Percentiles rank a stretch among this genome's conserved stretches.
phyloP scores from a whole-genome alignment of 345 rosid species.

The Hevea brasiliensis region DNA sequence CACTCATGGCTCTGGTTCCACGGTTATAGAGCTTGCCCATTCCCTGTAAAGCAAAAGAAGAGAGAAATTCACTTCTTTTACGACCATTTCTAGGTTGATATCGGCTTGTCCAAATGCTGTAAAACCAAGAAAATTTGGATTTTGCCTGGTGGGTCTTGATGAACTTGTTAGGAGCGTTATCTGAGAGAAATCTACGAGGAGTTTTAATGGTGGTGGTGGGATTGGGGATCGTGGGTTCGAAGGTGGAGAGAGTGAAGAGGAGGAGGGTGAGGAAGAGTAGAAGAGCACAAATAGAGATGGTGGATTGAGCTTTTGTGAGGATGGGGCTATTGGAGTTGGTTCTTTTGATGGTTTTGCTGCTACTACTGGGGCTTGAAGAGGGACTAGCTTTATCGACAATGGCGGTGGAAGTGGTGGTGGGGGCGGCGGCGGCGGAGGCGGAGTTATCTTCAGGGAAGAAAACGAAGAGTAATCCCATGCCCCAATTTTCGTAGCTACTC shows the following conservation, averaged over 20 bases:
- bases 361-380: constrained; percentile 2
- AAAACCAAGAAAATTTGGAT: constrained; percentile 3
- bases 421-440: not conserved
- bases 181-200: constrained; percentile 28
- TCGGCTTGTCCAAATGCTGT: not conserved
- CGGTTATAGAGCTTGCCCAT: constrained; percentile 63
- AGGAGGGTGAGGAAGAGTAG: constrained; percentile 68
- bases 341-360: constrained; percentile 26
- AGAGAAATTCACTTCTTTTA: not conserved
- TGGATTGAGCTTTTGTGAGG: constrained; percentile 70
- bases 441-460: constrained; percentile 64
- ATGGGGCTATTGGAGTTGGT: constrained; percentile 48
- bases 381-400: constrained; percentile 2
- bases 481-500: constrained; percentile 31
- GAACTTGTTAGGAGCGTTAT: too few species aligned
- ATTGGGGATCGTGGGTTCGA: constrained; percentile 45
- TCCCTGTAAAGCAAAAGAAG: constrained; percentile 53
- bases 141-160: not conserved
- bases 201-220: constrained; percentile 9
- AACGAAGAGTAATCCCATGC: constrained; percentile 71
- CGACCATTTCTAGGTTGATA: not conserved
- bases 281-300: constrained; percentile 75
- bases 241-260: constrained; percentile 85
- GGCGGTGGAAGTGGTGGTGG: constrained; percentile 1
- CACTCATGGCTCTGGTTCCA: constrained; percentile 57